Base-by-base conservation (phyloP, 352 stramenopile species). In the Phytophthora crassamura region DNA sequence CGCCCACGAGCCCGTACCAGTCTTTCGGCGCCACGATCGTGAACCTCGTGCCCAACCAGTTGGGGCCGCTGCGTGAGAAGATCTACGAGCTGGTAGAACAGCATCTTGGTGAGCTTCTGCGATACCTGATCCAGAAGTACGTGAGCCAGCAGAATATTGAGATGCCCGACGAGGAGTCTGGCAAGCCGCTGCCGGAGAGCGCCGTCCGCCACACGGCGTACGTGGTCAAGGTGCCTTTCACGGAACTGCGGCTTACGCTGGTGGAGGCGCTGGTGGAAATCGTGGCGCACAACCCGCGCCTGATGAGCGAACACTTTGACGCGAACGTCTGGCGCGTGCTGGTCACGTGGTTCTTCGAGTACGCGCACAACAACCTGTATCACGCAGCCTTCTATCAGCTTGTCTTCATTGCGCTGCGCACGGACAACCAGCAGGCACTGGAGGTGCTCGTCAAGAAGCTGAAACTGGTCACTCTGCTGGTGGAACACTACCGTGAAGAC, bases 281-380 rank as follows among this genome's bases (percentile, higher is more conserved):
- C 25, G 78, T 95, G 32, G 75, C 91, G 39, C 78, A 93, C 53
- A 94, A 96, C 58, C 86, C 88, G 15, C 70, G 57, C 35, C 73
- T 81, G 38, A 77, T 95, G 49, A 82, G 77, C 38, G 75, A 89
- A 30, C 72, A 86, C 54, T 92, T 97, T 56, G 77, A 93, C 55
- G 75, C 68, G n/a, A 77, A 94, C 42, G 83, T 97, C 7, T 97
- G 91, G 91, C 85, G 86, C 36, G 84, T 95, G 30, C 67, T 97
- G 47, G 76, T 93, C 28, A 75, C 73, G 34, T 97, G 91, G 91
- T 96, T 97, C 66, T 94, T 97, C 46, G 86, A 96, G 75, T 97
- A 97, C 69, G 82, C 86, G 32, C 87, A 97, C 82, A 97, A 94
- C 69, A 97, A 97, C 59, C 36, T 97, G 58, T 97, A 97, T 56